Evolutionary conservation across 73 alveolate genomes (phyloP), one percentile per base, ranked within the genome.

Genomic region (Symbiodinium natans): DNA sequence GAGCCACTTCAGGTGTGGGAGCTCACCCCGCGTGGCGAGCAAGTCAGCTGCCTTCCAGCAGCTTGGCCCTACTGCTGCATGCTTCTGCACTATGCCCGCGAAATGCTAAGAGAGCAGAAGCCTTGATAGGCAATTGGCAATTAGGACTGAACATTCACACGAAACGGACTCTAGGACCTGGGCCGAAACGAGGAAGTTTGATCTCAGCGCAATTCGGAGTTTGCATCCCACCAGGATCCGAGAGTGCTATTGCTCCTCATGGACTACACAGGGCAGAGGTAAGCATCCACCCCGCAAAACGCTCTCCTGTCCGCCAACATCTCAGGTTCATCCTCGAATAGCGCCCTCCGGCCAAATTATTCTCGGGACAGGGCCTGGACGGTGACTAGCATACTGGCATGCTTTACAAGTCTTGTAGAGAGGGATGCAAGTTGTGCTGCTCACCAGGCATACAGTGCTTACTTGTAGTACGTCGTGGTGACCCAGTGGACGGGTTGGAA

Each of bases 11-110:
- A 90, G 96, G 96, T 90, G 33, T 90, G 96, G 96, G 88, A 41
- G 77, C 75, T 90, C 80, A 90, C 96, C 29, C 40, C 46, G 25
- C 33, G 96, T n/a, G 96, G 96, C 86, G 29, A 42, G 52, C 36
- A 27, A 41, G 77, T 90, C 52, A 31, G 88, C 96, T 40, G 71
- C 36, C 88, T 90, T 10, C 96, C 96, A 7, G 96, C 33, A 25
- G 74, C 86, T 75, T 34, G 86, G 52, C 43, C 48, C 6, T 34
- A 34, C 7, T 6, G 48, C 33, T 63, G 11, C 19, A 5, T 27
- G 59, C 13, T 46, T 13, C 13, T 9, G 59, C 13, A 6, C 59
- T 46, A 46, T 46, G 59, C 59, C 59, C 59, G 59, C 6, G 13
- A 63, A 11, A 3, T n/a, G 19, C 82, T 3, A 5, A 63, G 9